Percentiles rank a stretch among this genome's conserved stretches.
These are phyloP conservation scores for Caloboletus firmus DNA, from an alignment of 1,284 basidiomycete species.

Conservation along the genomic window DNA sequence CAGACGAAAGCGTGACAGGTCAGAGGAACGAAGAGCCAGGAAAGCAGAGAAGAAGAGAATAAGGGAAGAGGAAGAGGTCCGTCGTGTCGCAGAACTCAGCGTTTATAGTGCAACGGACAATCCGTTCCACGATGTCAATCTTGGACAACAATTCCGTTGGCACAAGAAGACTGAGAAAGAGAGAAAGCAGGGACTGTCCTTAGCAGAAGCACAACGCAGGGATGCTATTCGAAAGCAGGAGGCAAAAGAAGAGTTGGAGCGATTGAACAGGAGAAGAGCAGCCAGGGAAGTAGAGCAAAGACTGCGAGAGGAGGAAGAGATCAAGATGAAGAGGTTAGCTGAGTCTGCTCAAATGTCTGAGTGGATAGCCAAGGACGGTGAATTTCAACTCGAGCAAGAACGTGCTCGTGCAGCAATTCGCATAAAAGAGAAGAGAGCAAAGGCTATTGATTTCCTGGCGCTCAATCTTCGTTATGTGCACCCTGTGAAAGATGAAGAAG, in stretches of 20 bases:
- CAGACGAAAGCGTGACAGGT: conserved; percentile 80
- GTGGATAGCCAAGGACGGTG: conserved; percentile 96
- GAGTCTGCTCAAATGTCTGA: conserved; percentile 98
- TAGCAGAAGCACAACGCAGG: conserved; percentile 76
- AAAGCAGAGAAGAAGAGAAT: conserved; percentile 82
- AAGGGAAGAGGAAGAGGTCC: conserved; percentile 83
- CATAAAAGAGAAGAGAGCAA: conserved; percentile 93
- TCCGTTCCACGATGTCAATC: conserved; percentile 96
- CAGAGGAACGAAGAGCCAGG: conserved; percentile 71
- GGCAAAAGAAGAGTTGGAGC: conserved; percentile 93
- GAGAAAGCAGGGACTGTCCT: conserved; percentile 79
- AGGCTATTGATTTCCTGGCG: conserved; percentile 92
- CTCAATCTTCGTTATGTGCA: conserved; percentile 90
- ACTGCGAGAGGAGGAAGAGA: conserved; percentile 89
- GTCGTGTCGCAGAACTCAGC: conserved; percentile 84
- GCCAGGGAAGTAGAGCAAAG: conserved; percentile 89
- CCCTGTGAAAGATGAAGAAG: conserved; percentile 60
- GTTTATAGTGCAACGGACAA: conserved; percentile 95
- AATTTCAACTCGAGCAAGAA: conserved; percentile 96
- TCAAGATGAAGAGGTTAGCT: conserved; percentile 82
- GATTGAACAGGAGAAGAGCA: conserved; percentile 85
- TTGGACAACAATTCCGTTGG: conserved; percentile 95
- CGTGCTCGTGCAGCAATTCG: conserved; percentile 89
- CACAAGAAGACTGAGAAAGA: conserved; percentile 98
- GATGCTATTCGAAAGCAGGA: conserved; percentile 86